phyloP scores from a whole-genome alignment of 2,329 filamentous ascomycete genomes.

The Daldinia sp. region DNA sequence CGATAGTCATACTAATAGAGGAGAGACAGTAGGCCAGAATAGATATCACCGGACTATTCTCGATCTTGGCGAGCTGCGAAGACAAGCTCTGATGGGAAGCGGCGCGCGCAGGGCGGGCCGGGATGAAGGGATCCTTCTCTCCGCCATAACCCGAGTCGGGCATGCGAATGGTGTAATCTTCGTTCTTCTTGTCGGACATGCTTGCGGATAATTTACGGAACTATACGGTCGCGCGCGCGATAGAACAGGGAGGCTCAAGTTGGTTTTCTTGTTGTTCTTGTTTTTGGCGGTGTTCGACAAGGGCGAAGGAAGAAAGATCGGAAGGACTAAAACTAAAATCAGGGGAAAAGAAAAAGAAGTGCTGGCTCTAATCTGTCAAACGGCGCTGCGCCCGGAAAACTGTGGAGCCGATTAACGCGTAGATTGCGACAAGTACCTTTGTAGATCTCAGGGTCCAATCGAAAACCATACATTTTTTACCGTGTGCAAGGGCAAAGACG shows the following conservation, averaged over 20 bases:
- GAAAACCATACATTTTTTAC: constrained; percentile 21
- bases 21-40: constrained; percentile 92
- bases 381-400: constrained; percentile 34
- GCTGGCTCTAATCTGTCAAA: constrained; percentile 32
- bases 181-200: constrained; percentile 93
- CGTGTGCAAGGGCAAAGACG: constrained; percentile 19
- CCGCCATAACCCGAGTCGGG: constrained; percentile 69
- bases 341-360: constrained; percentile 35
- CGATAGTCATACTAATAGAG: constrained; percentile 99
- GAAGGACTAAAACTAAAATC: constrained; percentile 28
- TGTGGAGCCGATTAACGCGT: constrained; percentile 37
- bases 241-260: background rate
- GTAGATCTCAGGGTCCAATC: constrained; percentile 3
- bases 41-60: constrained; percentile 82
- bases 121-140: constrained; percentile 65
- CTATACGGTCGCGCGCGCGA: constrained; percentile 7
- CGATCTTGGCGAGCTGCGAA: constrained; percentile 62
- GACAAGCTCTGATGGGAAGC: constrained; percentile 54
- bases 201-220: constrained; percentile 47
- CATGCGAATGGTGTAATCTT: constrained; percentile 80
- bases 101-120: constrained; percentile 53
- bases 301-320: constrained; percentile 24
- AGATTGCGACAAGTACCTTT: constrained; percentile 28
- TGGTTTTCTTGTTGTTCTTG: background rate
- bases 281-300: constrained; percentile 27